Evolutionary conservation across 2,329 filamentous ascomycete genomes (phyloP).

Genomic region (Botrytis squamosa): DNA sequence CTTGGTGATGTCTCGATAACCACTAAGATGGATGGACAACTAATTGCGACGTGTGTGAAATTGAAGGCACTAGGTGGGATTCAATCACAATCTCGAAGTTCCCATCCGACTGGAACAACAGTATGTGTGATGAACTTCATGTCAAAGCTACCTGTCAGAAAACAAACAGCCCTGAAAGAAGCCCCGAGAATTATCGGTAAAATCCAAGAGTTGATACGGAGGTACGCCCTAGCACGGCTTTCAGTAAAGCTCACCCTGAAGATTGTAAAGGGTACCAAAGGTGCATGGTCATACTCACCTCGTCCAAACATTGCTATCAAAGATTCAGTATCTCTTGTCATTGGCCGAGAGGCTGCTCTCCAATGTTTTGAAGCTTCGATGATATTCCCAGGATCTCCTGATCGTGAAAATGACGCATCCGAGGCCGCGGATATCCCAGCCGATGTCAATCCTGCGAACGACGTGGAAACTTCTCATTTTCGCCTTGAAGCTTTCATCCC

Average conservation of each 20-base stretch:
- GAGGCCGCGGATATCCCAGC: neutral
- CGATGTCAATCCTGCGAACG: neutral
- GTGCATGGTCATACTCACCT: conserved; percentile 63
- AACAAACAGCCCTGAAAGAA: conserved; percentile 57
- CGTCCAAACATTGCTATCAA: conserved; percentile 48
- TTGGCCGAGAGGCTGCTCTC: conserved; percentile 55
- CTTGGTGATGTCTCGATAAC: conserved; percentile 60
- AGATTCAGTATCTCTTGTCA: conserved; percentile 61
- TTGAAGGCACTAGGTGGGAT: conserved; percentile 45
- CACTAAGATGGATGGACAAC: conserved; percentile 61
- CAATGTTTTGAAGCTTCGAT: conserved; percentile 50
- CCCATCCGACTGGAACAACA: conserved; percentile 67
- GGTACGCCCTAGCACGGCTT: conserved; percentile 66
- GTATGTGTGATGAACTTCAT: conserved; percentile 62
- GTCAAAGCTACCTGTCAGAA: conserved; percentile 60
- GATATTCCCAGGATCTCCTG: conserved; percentile 27
- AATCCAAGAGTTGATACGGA: conserved; percentile 59
- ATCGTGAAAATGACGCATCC: neutral
- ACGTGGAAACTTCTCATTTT: conserved; percentile 37
- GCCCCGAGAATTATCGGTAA: conserved; percentile 54
- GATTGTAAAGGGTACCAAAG: conserved; percentile 51
- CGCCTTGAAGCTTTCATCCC: conserved; percentile 59
- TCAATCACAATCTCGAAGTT: conserved; percentile 40
- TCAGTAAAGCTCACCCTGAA: conserved; percentile 60
- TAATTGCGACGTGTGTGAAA: conserved; percentile 53